Evolutionary conservation across 2,329 filamentous ascomycete species (phyloP), one percentile per base, ranked within the genome.

Genomic region (Alternaria sp.): DNA sequence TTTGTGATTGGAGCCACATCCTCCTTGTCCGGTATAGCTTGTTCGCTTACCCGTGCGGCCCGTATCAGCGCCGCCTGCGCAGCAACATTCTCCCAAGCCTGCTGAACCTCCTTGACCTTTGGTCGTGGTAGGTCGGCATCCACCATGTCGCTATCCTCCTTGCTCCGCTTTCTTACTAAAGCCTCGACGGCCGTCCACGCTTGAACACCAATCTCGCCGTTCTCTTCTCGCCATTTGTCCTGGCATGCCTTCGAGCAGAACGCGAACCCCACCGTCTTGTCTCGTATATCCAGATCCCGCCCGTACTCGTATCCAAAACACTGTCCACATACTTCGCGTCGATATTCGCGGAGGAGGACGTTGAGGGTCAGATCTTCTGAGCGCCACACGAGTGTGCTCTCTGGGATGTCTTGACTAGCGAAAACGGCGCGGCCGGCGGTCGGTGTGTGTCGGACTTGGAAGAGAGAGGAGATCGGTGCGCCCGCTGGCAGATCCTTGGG

Each of bases 241-340:
- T 73, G 70, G 62, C 82, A 84, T 2, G 64, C 60, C 5, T 59
- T 48, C 0, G 71, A 71, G 68, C 82, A 84, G 54, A 83, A 84
- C 0, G 78, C 79, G 61, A 81, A 81, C 3, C 80, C 81, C 22
- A 77, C 70, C 2, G 59, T 65, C 44, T 68, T 62, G 38, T 81
- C 78, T 16, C 79, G 75, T 5, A 82, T 69, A 6, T 69, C 68
- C 58, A 82, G 67, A 43, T 78, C 78, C 3, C 80, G 74, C 1
- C 82, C 82, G 22, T 78, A 71, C 30, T 83, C 78, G 67, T 83
- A 84, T 20, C 59, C 55, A 56, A 84, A 83, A 67, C 82, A 84
- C 26, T 79, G 72, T 0, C 78, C 81, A 69, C 82, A 84, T 11
- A 83, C 82, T 72, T 84, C 82, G 41, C 81, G 80, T 8, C 80